These are phyloP conservation scores for Elsinoe perseae DNA, from an alignment of 2,329 filamentous ascomycete species.

Conservation along the genomic window DNA sequence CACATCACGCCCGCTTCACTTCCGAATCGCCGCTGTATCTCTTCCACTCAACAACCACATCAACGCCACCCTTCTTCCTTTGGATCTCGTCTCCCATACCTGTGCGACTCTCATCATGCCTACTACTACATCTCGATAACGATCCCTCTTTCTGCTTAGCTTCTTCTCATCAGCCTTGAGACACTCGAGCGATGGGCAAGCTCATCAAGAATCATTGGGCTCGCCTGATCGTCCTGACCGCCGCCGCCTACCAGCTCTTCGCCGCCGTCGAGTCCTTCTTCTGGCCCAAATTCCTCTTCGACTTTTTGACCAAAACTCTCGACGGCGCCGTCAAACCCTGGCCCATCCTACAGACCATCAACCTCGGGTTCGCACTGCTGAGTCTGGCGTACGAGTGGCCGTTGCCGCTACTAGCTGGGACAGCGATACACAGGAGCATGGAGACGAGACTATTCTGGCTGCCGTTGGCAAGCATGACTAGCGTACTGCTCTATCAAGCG, in stretches of 20 bases:
- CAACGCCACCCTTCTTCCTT: neutral
- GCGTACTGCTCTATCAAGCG: slow-evolving; percentile 78
- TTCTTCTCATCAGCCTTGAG: neutral
- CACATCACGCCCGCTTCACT: neutral
- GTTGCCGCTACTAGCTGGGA: slow-evolving; percentile 66
- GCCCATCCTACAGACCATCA: slow-evolving; percentile 84
- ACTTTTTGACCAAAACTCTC: slow-evolving; percentile 86
- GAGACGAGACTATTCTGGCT: slow-evolving; percentile 76
- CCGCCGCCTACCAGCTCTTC: slow-evolving; percentile 73
- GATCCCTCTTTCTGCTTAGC: slow-evolving; percentile 1
- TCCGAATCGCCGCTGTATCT: neutral
- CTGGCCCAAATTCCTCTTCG: slow-evolving; percentile 99
- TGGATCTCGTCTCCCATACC: neutral
- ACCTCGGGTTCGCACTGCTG: slow-evolving; percentile 70
- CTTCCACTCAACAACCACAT: slow-evolving; percentile 5
- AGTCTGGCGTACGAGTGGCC: slow-evolving; percentile 91
- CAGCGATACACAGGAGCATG: slow-evolving; percentile 74
- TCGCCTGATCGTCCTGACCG: slow-evolving; percentile 82
- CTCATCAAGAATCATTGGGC: slow-evolving; percentile 99
- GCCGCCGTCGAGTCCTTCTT: slow-evolving; percentile 83
- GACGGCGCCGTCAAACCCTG: slow-evolving; percentile 77
- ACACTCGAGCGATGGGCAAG: slow-evolving; percentile 65
- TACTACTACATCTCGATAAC: neutral
- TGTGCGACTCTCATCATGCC: slow-evolving; percentile 4
- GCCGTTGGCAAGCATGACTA: slow-evolving; percentile 66